Conservation (phyloP, 345 rosid species). For the Triadica sebifera region DNA sequence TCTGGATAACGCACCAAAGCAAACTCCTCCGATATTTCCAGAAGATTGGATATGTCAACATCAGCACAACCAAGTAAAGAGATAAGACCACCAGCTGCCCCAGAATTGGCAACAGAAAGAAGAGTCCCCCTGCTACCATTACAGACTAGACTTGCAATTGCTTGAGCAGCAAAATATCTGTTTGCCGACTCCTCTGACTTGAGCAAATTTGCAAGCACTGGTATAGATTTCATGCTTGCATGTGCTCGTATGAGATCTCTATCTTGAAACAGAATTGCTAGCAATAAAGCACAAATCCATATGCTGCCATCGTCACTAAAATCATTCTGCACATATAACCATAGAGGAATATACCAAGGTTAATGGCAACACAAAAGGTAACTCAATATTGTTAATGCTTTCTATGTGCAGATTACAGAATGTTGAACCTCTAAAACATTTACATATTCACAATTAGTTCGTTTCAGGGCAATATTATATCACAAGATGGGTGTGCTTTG, state of each 20-base stretch:
- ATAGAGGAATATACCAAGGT: constrained; percentile 21
- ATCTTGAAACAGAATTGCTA: constrained; percentile 90
- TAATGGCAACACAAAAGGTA: not conserved
- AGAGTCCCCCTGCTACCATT: constrained; percentile 99
- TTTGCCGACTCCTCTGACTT: constrained; percentile 89
- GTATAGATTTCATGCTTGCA: constrained; percentile 88
- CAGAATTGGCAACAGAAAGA: constrained; percentile 94
- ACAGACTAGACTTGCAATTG: constrained; percentile 85
- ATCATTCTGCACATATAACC: constrained; percentile 63
- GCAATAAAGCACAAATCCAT: constrained; percentile 94
- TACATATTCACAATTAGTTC: not conserved
- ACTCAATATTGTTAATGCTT: not conserved
- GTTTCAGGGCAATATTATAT: not conserved
- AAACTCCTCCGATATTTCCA: constrained; percentile 83
- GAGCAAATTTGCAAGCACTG: constrained; percentile 78
- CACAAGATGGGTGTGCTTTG: not conserved
- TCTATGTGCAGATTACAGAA: not conserved
- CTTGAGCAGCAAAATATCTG: constrained; percentile 97
- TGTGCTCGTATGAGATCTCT: constrained; percentile 89
- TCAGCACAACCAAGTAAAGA: constrained; percentile 96
- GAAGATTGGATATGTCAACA: constrained; percentile 76
- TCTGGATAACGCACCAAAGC: constrained; percentile 80
- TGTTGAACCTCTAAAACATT: not conserved
- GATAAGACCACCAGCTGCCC: constrained; percentile 92
- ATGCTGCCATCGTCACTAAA: constrained; percentile 75